Evolutionary conservation across 345 rosid genomes (phyloP).

Genomic region (Garcia nutans): DNA sequence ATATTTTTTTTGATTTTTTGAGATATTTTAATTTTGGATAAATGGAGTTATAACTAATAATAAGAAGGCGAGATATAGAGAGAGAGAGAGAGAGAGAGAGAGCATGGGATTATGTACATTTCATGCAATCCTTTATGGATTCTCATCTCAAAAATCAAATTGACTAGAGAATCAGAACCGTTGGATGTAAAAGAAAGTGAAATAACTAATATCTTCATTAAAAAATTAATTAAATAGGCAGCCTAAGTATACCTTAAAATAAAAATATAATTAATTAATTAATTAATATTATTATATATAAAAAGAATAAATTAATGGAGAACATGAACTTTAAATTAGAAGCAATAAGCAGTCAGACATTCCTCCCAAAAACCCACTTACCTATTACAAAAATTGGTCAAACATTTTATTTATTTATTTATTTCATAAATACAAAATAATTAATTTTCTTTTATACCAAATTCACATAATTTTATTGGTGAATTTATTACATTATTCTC

Average conservation of each 20-base stretch:
- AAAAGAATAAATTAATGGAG: constrained; percentile 14
- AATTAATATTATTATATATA: not conserved
- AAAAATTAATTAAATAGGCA: too few species aligned
- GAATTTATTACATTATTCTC: too few species aligned
- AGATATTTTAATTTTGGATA: too few species aligned
- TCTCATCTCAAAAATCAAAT: constrained; percentile 17
- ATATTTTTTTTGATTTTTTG: too few species aligned
- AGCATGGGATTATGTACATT: not conserved
- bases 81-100: not conserved
- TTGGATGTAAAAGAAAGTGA: not conserved
- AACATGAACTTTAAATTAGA: constrained; percentile 24
- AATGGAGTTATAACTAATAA: too few species aligned
- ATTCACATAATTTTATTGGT: too few species aligned
- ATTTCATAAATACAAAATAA: too few species aligned
- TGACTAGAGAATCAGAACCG: constrained; percentile 6
- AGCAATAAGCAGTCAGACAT: constrained; percentile 31
- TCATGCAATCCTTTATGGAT: constrained; percentile 6
- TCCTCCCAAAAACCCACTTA: constrained; percentile 29
- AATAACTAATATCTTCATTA: not conserved
- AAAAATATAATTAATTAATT: too few species aligned
- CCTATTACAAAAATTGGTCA: too few species aligned
- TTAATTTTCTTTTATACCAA: too few species aligned
- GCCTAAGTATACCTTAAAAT: too few species aligned
- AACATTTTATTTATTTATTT: too few species aligned
- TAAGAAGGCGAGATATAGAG: not conserved